A percentile compares a stretch with the other conserved stretches of the same genome.
These are phyloP conservation scores for Penicillium parvum DNA, from an alignment of 495 filamentous ascomycete genomes.

Conservation along the genomic window DNA sequence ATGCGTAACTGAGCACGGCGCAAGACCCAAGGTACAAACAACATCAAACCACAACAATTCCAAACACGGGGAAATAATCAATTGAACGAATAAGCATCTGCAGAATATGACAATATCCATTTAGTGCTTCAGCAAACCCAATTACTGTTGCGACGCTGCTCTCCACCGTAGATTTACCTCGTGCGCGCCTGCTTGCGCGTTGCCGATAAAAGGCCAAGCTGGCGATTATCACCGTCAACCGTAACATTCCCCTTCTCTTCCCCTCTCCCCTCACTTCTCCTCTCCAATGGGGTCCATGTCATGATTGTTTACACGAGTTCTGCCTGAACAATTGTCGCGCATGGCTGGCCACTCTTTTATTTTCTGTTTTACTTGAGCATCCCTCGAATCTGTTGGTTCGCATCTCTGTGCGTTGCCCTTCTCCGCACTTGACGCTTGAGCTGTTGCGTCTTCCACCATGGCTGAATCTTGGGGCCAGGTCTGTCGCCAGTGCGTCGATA, in stretches of 20 bases:
- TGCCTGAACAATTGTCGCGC: no score
- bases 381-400: conserved; percentile 15
- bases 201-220: conserved; percentile 41
- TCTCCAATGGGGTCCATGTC: conserved; percentile 8
- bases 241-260: conserved; percentile 11
- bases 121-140: conserved; percentile 1
- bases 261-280: conserved; percentile 1
- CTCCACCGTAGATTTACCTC: conserved; percentile 13
- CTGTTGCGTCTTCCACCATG: conserved; percentile 24
- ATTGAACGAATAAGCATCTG: conserved; percentile 1
- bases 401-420: conserved; percentile 5
- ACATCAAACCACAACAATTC: neutral
- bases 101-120: neutral
- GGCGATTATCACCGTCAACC: conserved; percentile 32
- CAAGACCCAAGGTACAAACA: no score
- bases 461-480: conserved; percentile 26
- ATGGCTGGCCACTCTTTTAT: conserved; percentile 35
- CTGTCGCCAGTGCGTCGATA: conserved; percentile 33
- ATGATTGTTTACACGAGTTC: no score
- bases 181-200: conserved; percentile 21
- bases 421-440: conserved; percentile 4
- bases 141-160: neutral
- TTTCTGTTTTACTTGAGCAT: conserved; percentile 22
- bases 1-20: no score
- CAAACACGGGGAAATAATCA: neutral